phyloP scores from a whole-genome alignment of 2,329 filamentous ascomycete species.

The Colletotrichum trifolii region DNA sequence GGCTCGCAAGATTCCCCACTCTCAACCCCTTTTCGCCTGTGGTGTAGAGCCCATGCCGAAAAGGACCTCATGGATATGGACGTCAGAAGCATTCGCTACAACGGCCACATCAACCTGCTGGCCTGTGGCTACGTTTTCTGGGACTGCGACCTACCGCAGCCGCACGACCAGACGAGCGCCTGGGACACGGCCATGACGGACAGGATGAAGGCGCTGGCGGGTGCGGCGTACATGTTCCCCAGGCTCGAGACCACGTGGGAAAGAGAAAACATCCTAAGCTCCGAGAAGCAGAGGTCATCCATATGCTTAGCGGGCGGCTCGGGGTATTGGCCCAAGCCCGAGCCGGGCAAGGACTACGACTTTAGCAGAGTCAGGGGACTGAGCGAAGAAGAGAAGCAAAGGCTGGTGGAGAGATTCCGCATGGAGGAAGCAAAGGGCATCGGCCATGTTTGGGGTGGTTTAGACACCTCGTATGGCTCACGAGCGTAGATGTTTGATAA shows the following conservation, averaged over 20 bases:
- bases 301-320: background rate
- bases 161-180: background rate
- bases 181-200: too few relatives aligned
- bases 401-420: background rate
- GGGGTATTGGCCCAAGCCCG: background rate
- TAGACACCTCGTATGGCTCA: background rate
- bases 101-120: background rate
- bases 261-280: background rate
- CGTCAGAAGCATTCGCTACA: background rate
- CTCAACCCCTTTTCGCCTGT: background rate
- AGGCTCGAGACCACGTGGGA: background rate
- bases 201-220: too few relatives aligned
- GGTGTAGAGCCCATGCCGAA: background rate
- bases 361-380: background rate
- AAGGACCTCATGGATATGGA: background rate
- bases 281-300: background rate
- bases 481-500: too few relatives aligned
- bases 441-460: background rate
- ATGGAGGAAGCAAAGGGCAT: background rate
- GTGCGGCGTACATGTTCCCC: background rate
- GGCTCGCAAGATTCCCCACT: background rate
- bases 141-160: background rate
- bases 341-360: background rate
- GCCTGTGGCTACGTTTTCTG: slow-evolving; percentile 9
- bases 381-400: background rate